Conservation (phyloP, 2,329 filamentous ascomycete genomes). For the Aspergillus novofumigatus region DNA sequence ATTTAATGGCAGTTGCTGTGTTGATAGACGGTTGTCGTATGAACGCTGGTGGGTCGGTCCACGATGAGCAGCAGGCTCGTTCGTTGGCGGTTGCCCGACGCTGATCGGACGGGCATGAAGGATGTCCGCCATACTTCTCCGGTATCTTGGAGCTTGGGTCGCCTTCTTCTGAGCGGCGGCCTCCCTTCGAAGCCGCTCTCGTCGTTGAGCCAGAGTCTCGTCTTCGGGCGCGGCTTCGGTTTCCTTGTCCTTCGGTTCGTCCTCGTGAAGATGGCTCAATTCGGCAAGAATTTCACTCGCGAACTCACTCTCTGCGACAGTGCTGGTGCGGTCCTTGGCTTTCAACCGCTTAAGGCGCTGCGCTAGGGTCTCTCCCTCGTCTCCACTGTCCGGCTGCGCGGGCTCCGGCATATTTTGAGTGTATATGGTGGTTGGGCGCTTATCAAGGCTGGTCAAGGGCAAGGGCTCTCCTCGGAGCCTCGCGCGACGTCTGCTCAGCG, state of each 20-base stretch:
- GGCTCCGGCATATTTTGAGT: conserved; percentile 25
- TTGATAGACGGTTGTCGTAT: conserved; percentile 26
- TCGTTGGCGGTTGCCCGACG: conserved; percentile 22
- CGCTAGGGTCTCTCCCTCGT: conserved; percentile 44
- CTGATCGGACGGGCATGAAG: conserved; percentile 52
- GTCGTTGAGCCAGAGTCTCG: conserved; percentile 46
- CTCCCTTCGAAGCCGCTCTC: conserved; percentile 43
- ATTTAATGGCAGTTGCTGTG: conserved; percentile 25
- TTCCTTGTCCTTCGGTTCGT: conserved; percentile 19
- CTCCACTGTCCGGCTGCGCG: conserved; percentile 27
- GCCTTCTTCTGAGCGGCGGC: conserved; percentile 21
- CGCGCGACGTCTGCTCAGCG: conserved; percentile 71
- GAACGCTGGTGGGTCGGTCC: conserved; percentile 14
- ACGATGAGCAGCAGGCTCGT: conserved; percentile 17
- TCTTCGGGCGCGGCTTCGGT: conserved; percentile 28
- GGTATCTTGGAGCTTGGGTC: conserved; percentile 26
- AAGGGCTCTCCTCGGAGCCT: conserved; percentile 62
- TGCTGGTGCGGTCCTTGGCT: conserved; percentile 28
- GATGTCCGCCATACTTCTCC: conserved; percentile 45
- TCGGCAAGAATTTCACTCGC: conserved; percentile 41
- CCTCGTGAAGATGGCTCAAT: conserved; percentile 30
- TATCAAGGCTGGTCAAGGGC: conserved; percentile 25
- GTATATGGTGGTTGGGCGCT: conserved; percentile 34
- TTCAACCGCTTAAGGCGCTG: conserved; percentile 42
- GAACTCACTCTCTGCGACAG: conserved; percentile 38